A percentile compares a stretch with the other conserved stretches of the same genome.
These are phyloP conservation scores for Paraphaeosphaeria sporulosa DNA, from an alignment of 2,329 filamentous ascomycete genomes.

Conservation along the genomic window DNA sequence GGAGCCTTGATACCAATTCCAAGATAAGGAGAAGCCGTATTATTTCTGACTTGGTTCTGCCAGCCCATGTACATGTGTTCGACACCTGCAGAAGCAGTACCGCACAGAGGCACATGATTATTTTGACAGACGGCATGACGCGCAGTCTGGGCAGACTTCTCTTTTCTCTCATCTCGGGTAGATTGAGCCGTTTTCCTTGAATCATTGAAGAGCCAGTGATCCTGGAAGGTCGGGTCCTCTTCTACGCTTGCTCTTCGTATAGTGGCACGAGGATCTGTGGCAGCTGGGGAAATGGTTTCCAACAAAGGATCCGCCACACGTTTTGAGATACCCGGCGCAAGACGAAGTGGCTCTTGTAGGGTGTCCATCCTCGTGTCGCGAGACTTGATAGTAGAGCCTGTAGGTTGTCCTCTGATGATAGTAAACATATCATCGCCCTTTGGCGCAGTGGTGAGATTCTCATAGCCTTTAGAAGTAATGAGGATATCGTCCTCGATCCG, in stretches of 20 bases:
- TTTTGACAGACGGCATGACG: neutral
- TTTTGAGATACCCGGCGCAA: slow-evolving; percentile 38
- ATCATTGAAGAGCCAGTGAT: slow-evolving; percentile 1
- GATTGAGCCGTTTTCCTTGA: neutral
- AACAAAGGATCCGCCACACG: slow-evolving; percentile 20
- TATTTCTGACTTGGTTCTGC: slow-evolving; percentile 1
- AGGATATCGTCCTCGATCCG: slow-evolving; percentile 77
- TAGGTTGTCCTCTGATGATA: slow-evolving; percentile 53
- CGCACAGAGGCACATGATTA: neutral
- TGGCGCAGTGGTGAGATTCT: slow-evolving; percentile 75
- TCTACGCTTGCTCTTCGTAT: neutral
- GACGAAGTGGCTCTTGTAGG: slow-evolving; percentile 22
- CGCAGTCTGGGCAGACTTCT: neutral
- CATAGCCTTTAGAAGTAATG: slow-evolving; percentile 71
- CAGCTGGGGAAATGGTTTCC: slow-evolving; percentile 28
- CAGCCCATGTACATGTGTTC: slow-evolving; percentile 9
- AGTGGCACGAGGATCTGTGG: slow-evolving; percentile 29
- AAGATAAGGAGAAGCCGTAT: neutral
- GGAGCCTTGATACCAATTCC: neutral
- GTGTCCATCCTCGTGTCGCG: neutral
- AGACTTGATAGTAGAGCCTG: neutral
- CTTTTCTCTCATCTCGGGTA: neutral
- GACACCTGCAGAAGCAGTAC: neutral
- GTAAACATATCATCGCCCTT: slow-evolving; percentile 73
- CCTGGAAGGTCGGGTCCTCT: neutral